Evolutionary conservation across 352 stramenopile genomes (phyloP), one percentile per base, ranked within the genome.

Genomic region (Phytopythium delawarense): DNA sequence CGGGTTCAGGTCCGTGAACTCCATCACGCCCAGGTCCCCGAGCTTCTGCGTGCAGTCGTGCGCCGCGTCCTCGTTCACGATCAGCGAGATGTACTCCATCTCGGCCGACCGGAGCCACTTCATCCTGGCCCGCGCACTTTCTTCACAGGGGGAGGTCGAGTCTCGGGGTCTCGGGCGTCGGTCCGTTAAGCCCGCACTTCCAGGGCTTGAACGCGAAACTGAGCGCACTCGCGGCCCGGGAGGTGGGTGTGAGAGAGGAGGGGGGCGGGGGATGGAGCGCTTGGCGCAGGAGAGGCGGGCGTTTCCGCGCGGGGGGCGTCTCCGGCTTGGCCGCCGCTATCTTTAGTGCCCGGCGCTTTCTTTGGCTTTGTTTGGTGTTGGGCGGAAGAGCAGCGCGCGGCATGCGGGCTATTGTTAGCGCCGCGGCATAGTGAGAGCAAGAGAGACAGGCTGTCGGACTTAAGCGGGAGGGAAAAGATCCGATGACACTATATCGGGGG

Each of bases 1-100:
- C 51, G 96, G 96, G 79, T 99, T 99, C 61, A 99, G 72, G 76
- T 99, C 97, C n/a, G 96, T 99, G 76, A 99, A 99, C 71, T 99
- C 94, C 66, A 99, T 94, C 21, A 97, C 94, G 35, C 96, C 96
- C 25, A 99, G 70, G 57, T 96, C 94, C 56, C 97, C 97, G 8
- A 99, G 84, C 69, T 98, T 97, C 70, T 97, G 92, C 49, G 99
- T 87, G 71, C 93, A 99, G 75, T 98, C 90, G 78, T 99, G 96
- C 57, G 96, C 94, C 25, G 96, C 96, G 72, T 99, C 96, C 74
- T 99, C 96, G 65, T 98, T 98, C 63, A 99, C 91, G 72, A 99
- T 99, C 57, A 99, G 81, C 61, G 92, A 98, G 78, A 99, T 98
- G 68, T 99, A 99, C 81, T 98, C 90, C 96, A 99, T 99, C 71